Conservation (phyloP, 2,329 filamentous ascomycete genomes). For the Sporothrix brasiliensis region DNA sequence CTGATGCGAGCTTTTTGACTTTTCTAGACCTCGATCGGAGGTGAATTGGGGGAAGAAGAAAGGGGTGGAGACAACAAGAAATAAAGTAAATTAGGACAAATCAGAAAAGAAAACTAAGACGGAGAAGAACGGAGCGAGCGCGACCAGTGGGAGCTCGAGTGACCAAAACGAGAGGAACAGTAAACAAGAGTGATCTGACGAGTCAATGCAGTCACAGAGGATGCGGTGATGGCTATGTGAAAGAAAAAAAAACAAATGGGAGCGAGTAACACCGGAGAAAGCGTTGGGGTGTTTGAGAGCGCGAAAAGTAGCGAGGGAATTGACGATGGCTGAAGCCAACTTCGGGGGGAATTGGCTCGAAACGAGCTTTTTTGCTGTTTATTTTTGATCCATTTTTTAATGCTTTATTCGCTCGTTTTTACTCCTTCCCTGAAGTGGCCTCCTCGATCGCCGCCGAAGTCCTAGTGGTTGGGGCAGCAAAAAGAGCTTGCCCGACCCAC, state of each 20-base stretch:
- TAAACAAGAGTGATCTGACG: slow-evolving; percentile 12
- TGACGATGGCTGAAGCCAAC: slow-evolving; percentile 29
- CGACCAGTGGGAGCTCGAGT: slow-evolving; percentile 4
- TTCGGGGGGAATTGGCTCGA: slow-evolving; percentile 35
- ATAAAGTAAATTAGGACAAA: slow-evolving; percentile 7
- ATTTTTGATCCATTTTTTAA: slow-evolving; percentile 24
- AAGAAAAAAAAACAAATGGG: slow-evolving; percentile 11
- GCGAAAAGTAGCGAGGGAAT: slow-evolving; percentile 32
- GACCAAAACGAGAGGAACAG: slow-evolving; percentile 1
- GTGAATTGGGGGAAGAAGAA: slow-evolving; percentile 30
- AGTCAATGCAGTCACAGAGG: slow-evolving; percentile 17
- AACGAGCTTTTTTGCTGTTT: slow-evolving; percentile 27
- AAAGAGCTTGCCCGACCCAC: slow-evolving; percentile 25
- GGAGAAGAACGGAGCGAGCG: slow-evolving; percentile 26
- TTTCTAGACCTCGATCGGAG: slow-evolving; percentile 31
- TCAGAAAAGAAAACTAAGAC: slow-evolving; percentile 19
- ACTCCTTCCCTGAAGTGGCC: slow-evolving; percentile 28
- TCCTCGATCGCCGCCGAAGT: slow-evolving; percentile 26
- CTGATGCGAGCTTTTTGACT: slow-evolving; percentile 30
- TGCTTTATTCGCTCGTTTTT: slow-evolving; percentile 24
- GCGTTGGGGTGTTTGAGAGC: slow-evolving; percentile 25
- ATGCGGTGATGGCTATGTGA: slow-evolving; percentile 18
- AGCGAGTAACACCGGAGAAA: slow-evolving; percentile 29
- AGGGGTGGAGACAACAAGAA: slow-evolving; percentile 25
- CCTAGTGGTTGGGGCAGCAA: slow-evolving; percentile 19